phyloP scores from a whole-genome alignment of 1,139 yeast genomes.

The Kluyveromyces sp. region DNA sequence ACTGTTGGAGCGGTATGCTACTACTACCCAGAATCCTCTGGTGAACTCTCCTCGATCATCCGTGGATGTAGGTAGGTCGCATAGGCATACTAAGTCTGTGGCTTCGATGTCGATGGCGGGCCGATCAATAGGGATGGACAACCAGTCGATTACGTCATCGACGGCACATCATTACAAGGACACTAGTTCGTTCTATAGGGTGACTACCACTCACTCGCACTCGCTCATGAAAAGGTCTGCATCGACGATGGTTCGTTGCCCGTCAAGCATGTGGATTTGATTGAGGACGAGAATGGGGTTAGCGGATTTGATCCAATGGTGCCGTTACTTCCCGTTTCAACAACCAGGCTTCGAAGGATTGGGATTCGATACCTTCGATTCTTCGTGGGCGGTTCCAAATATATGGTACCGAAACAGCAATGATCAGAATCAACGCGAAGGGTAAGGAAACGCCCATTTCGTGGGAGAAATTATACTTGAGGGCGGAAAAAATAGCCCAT shows the following conservation, averaged over 20 bases:
- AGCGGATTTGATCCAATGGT: conserved; percentile 34
- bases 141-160: conserved; percentile 6
- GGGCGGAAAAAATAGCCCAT: conserved; percentile 83
- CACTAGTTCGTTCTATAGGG: conserved; percentile 21
- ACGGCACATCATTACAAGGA: conserved; percentile 2
- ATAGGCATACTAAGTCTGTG: not conserved
- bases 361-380: conserved; percentile 64
- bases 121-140: conserved; percentile 5
- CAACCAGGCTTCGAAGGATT: conserved; percentile 37
- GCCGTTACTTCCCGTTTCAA: conserved; percentile 57
- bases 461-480: conserved; percentile 83
- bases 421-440: conserved; percentile 61
- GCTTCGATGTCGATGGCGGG: not conserved
- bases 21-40: conserved; percentile 8
- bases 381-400: conserved; percentile 63
- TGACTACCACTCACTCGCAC: conserved; percentile 23
- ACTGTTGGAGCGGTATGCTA: conserved; percentile 30
- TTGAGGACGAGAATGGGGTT: not conserved
- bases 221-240: conserved; percentile 6
- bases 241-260: conserved; percentile 1
- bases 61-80: not conserved
- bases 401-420: conserved; percentile 62
- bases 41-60: conserved; percentile 8
- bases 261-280: not conserved
- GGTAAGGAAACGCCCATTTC: conserved; percentile 78